Conservation (phyloP, 768 basidiomycete species). For the Leucosporidium scottii region DNA sequence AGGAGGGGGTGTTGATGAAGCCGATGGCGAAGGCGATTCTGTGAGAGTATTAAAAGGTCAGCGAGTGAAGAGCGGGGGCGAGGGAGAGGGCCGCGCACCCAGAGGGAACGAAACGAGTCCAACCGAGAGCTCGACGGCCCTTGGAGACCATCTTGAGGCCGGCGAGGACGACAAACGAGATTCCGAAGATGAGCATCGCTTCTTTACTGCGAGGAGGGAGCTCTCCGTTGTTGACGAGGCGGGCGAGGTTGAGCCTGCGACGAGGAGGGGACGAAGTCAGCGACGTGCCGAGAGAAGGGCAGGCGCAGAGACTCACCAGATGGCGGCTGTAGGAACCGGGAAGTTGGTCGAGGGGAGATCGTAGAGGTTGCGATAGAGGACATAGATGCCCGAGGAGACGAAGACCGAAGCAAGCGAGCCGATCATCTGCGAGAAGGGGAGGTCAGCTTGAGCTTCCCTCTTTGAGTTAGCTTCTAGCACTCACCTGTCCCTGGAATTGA, state of each 20-base stretch:
- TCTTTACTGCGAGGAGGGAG: conserved; percentile 64
- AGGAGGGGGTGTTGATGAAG: conserved; percentile 90
- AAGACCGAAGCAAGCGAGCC: conserved; percentile 82
- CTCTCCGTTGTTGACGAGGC: conserved; percentile 55
- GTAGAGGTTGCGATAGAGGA: conserved; percentile 79
- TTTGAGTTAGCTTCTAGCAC: too few species aligned
- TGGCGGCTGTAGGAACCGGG: conserved; percentile 88
- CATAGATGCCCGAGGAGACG: conserved; percentile 80
- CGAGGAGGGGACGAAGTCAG: conserved; percentile 54
- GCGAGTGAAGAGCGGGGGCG: conserved; percentile 38
- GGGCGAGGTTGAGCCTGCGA: conserved; percentile 45
- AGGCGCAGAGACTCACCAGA: conserved; percentile 53
- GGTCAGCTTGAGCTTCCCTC: too few species aligned
- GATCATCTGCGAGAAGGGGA: conserved; percentile 53
- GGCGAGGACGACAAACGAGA: conserved; percentile 62
- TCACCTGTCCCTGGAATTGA: conserved; percentile 71
- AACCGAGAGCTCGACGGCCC: conserved; percentile 36
- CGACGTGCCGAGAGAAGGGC: conserved; percentile 41
- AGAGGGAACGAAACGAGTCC: conserved; percentile 23
- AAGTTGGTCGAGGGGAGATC: conserved; percentile 88
- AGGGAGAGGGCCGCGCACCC: conserved; percentile 60
- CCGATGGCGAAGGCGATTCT: conserved; percentile 42
- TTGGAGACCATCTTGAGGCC: conserved; percentile 56
- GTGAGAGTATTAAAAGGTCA: conserved; percentile 44
- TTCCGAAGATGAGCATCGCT: conserved; percentile 75